Conservation (phyloP, 352 stramenopile genomes). For the Nothophytophthora sp. region DNA sequence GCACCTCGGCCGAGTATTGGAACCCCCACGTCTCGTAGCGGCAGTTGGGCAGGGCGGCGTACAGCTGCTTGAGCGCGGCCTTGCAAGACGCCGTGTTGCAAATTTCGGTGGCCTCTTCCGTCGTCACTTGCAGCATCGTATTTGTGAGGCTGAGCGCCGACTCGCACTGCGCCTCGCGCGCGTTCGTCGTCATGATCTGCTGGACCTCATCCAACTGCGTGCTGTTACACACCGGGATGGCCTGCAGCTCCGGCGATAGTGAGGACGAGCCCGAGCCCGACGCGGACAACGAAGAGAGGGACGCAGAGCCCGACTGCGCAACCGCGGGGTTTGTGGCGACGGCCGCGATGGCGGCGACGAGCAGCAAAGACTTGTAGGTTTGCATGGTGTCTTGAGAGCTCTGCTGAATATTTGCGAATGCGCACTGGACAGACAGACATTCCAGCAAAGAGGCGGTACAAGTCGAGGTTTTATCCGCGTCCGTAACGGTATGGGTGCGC, state of each 20-base stretch:
- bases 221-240: slow-evolving; percentile 46
- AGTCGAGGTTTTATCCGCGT: too few species aligned
- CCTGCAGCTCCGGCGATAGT: slow-evolving; percentile 32
- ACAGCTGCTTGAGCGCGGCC: slow-evolving; percentile 56
- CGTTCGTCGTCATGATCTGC: slow-evolving; percentile 43
- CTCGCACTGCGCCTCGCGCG: slow-evolving; percentile 59
- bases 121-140: slow-evolving; percentile 53
- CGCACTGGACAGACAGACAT: too few species aligned
- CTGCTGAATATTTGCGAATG: slow-evolving; percentile 10
- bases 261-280: slow-evolving; percentile 15
- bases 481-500: too few species aligned
- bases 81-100: slow-evolving; percentile 50
- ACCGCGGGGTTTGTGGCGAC: too few species aligned
- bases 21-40: slow-evolving; percentile 54
- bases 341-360: slow-evolving; percentile 17
- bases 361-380: slow-evolving; percentile 15
- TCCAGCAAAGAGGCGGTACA: too few species aligned
- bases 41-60: slow-evolving; percentile 62
- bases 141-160: slow-evolving; percentile 22
- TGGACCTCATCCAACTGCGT: slow-evolving; percentile 39
- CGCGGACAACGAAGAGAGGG: slow-evolving; percentile 8
- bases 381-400: slow-evolving; percentile 13
- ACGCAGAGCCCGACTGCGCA: too few species aligned
- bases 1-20: slow-evolving; percentile 34
- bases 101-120: slow-evolving; percentile 32